Percentiles rank a stretch among this genome's conserved stretches.
Evolutionary conservation across 148 eudicot species (phyloP).

Genomic region (Mesembryanthemum crystallinum): DNA sequence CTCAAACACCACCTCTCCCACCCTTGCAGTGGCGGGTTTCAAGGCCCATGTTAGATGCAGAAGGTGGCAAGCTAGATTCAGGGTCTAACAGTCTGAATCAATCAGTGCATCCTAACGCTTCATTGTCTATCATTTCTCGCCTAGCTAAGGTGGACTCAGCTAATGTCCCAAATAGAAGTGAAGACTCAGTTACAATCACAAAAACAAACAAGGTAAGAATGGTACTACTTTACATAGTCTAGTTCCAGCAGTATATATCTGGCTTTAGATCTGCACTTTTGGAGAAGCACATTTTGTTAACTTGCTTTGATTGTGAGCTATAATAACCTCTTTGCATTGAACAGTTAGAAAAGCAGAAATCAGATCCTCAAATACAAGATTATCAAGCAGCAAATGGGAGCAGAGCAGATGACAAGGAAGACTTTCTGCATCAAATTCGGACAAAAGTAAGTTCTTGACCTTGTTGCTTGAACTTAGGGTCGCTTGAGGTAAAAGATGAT

Average conservation of each 20-base stretch:
- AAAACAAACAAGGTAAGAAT: constrained; percentile 41
- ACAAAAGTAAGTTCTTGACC: constrained; percentile 55
- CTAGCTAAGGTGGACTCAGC: constrained; percentile 35
- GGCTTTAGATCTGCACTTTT: neutral
- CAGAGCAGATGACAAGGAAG: constrained; percentile 53
- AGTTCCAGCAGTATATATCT: neutral
- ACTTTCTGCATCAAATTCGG: constrained; percentile 87
- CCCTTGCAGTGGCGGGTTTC: constrained; percentile 72
- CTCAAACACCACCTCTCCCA: constrained; percentile 86
- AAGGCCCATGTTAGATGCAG: constrained; percentile 38
- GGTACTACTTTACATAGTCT: neutral
- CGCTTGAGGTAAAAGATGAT: neutral
- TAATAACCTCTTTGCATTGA: constrained; percentile 20
- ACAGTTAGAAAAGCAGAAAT: constrained; percentile 40
- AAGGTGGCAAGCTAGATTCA: constrained; percentile 23
- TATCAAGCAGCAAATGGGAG: constrained; percentile 31
- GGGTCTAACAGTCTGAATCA: constrained; percentile 25
- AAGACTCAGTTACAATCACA: constrained; percentile 25
- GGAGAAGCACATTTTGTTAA: neutral
- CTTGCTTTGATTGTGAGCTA: neutral
- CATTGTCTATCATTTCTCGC: constrained; percentile 37
- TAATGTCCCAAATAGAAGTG: constrained; percentile 30
- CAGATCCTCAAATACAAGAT: constrained; percentile 35
- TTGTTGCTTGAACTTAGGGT: neutral
- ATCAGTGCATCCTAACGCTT: constrained; percentile 32